Conservation (phyloP, 495 filamentous ascomycete species). For the Neurospora pannonica region DNA sequence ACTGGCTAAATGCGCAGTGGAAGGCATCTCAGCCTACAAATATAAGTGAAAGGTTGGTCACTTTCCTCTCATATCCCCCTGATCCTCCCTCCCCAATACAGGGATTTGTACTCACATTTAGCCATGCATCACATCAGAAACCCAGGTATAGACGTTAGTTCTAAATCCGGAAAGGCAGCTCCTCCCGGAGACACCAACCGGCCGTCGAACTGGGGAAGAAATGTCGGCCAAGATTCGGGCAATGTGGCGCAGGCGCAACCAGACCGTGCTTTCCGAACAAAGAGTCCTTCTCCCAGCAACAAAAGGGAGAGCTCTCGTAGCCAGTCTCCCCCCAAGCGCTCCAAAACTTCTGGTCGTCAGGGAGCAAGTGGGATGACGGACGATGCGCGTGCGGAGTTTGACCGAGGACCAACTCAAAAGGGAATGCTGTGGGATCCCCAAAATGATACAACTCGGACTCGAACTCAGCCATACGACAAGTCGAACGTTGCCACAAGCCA, state of each 20-base stretch:
- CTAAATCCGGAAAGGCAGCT: background rate
- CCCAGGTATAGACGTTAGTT: background rate
- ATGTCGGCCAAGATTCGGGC: background rate
- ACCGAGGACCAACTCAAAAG: conserved; percentile 17
- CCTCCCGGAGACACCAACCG: background rate
- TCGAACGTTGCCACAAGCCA: conserved; percentile 16
- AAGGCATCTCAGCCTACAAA: background rate
- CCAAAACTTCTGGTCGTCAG: conserved; percentile 7
- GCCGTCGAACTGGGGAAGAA: background rate
- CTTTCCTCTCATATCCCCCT: background rate
- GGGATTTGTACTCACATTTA: background rate
- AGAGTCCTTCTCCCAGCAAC: conserved; percentile 8
- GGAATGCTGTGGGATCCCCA: conserved; percentile 30
- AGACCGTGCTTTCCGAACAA: background rate
- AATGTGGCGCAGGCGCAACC: background rate
- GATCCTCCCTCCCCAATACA: background rate
- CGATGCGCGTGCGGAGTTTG: conserved; percentile 22
- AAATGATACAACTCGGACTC: conserved; percentile 12
- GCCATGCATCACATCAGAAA: background rate
- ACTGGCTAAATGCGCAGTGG: conserved; percentile 2
- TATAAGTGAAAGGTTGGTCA: conserved; percentile 4
- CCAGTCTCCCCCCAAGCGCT: conserved; percentile 12
- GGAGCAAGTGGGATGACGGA: background rate
- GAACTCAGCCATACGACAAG: conserved; percentile 12
- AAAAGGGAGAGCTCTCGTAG: conserved; percentile 12